Conservation (phyloP, 2,329 filamentous ascomycete species). For the Fusarium piperis region DNA sequence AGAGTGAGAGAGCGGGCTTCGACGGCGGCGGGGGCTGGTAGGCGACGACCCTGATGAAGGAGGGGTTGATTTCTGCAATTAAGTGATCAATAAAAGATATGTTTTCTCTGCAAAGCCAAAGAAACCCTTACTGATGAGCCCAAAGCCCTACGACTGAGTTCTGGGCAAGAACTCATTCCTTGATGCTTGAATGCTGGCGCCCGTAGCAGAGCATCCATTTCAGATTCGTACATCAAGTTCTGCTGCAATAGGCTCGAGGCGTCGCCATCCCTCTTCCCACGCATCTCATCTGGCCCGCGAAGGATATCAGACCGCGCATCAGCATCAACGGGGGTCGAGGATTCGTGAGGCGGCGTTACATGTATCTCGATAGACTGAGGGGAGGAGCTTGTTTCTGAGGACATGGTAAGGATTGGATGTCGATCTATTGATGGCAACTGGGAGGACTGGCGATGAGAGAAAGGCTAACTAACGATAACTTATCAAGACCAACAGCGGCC, state of each 20-base stretch:
- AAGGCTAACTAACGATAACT: background rate
- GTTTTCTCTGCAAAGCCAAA: background rate
- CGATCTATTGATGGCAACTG: background rate
- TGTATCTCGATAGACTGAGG: background rate
- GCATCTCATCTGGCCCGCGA: background rate
- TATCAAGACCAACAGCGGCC: background rate
- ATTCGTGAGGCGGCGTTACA: background rate
- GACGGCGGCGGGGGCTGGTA: constrained; percentile 20
- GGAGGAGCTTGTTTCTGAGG: constrained; percentile 13
- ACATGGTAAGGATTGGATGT: background rate
- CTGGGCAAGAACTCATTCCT: constrained; percentile 31
- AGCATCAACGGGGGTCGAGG: background rate
- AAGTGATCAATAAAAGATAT: background rate
- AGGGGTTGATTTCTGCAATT: constrained; percentile 13
- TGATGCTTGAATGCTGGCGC: constrained; percentile 11
- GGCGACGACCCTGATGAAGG: constrained; percentile 19
- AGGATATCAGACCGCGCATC: constrained; percentile 1
- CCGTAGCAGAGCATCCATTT: constrained; percentile 3
- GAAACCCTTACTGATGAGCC: constrained; percentile 1
- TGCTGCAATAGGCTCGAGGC: background rate
- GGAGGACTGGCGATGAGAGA: background rate
- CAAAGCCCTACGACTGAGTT: constrained; percentile 4
- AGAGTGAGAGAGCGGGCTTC: constrained; percentile 40
- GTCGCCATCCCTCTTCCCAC: background rate
- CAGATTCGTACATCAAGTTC: constrained; percentile 8